These are phyloP conservation scores for Madurella mycetomatis DNA, from an alignment of 2,329 filamentous ascomycete species.

Conservation along the genomic window DNA sequence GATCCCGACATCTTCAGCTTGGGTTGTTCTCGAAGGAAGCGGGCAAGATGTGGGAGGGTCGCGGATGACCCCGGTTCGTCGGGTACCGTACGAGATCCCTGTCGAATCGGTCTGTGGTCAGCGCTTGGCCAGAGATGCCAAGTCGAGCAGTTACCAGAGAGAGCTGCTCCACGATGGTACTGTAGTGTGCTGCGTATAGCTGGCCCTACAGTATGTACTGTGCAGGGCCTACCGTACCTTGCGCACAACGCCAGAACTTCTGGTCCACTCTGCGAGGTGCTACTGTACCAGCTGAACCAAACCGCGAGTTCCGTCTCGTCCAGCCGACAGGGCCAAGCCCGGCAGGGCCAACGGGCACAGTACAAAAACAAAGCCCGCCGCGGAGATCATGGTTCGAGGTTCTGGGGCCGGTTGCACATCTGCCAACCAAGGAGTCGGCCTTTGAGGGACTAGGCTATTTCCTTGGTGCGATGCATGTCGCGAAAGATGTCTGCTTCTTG, in stretches of 20 bases:
- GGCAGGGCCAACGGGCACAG: background rate
- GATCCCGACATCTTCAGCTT: no score
- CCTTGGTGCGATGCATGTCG: background rate
- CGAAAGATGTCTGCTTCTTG: background rate
- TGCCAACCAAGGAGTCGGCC: no score
- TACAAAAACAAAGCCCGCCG: background rate
- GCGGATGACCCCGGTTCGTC: background rate
- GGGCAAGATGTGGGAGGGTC: background rate
- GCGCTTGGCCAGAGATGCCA: background rate
- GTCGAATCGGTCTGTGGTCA: background rate
- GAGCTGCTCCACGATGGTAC: no score
- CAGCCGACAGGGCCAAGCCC: no score
- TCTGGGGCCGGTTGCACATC: background rate
- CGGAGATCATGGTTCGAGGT: slow-evolving; percentile 3
- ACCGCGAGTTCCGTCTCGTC: no score
- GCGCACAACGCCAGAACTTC: background rate
- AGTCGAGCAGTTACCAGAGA: no score
- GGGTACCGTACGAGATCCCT: background rate
- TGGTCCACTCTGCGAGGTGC: no score
- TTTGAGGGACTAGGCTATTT: no score
- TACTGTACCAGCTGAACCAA: no score
- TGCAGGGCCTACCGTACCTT: no score
- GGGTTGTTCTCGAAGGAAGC: background rate
- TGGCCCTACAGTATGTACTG: background rate
- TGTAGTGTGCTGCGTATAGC: no score